These are phyloP conservation scores for Boeremia lycopersici DNA, from an alignment of 2,329 filamentous ascomycete genomes.

Conservation along the genomic window DNA sequence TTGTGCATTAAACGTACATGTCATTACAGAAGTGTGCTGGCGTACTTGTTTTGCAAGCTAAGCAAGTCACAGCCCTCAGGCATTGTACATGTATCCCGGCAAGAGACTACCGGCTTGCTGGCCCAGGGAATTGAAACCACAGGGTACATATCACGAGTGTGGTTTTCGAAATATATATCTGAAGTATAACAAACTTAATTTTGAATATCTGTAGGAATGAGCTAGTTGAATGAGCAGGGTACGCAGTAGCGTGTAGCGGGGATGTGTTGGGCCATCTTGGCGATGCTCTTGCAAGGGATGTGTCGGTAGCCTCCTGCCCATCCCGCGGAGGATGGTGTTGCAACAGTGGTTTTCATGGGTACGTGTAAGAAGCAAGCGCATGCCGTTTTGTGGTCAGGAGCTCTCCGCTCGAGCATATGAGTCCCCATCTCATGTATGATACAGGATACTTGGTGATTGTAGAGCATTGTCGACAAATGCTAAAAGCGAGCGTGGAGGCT, in stretches of 20 bases:
- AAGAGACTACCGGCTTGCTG: too few species aligned
- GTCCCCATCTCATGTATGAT: too few species aligned
- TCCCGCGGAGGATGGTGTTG: neutral
- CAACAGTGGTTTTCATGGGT: neutral
- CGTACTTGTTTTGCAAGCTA: too few species aligned
- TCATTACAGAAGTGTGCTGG: too few species aligned
- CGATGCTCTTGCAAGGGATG: neutral
- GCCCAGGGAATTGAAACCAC: too few species aligned
- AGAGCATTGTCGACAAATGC: neutral
- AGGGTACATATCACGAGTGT: too few species aligned
- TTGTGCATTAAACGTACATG: too few species aligned
- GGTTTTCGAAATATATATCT: too few species aligned
- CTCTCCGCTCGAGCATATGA: too few species aligned
- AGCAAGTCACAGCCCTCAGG: too few species aligned
- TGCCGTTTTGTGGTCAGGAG: neutral
- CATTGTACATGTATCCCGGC: too few species aligned
- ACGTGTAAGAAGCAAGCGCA: neutral
- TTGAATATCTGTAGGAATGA: neutral
- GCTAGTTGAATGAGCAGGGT: neutral
- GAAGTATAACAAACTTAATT: too few species aligned
- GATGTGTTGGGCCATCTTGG: neutral
- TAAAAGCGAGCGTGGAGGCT: neutral
- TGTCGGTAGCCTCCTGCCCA: neutral
- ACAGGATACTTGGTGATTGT: neutral
- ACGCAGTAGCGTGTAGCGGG: neutral